A percentile compares a stretch with the other conserved stretches of the same genome.
These are phyloP conservation scores for Gossypium arboreum DNA, from an alignment of 345 rosid species.

Conservation along the genomic window DNA sequence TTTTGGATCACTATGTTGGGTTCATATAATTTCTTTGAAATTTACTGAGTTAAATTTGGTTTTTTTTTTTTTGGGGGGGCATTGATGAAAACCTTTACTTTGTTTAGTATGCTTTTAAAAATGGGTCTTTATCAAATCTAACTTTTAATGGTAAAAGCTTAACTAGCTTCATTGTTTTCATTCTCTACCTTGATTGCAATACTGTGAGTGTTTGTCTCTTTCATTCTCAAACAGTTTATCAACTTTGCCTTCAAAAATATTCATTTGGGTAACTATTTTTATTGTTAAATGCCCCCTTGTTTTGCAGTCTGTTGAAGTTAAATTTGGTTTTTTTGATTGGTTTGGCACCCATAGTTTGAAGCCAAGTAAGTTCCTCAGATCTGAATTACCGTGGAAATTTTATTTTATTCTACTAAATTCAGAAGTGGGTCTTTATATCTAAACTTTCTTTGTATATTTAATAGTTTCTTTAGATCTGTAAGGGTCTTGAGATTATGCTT, in stretches of 20 bases:
- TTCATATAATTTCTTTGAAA: neutral
- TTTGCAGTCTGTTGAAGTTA: slow-evolving; percentile 25
- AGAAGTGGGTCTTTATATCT: slow-evolving; percentile 26
- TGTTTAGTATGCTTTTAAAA: neutral
- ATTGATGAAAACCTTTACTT: neutral
- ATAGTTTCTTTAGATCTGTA: slow-evolving; percentile 36
- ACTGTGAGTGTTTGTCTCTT: neutral
- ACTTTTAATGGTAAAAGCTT: neutral
- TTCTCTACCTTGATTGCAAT: too few relatives aligned
- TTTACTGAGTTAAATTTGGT: too few relatives aligned
- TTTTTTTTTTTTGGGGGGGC: too few relatives aligned
- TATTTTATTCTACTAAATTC: slow-evolving; percentile 34
- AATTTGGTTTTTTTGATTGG: slow-evolving; percentile 27
- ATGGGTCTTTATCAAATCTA: neutral
- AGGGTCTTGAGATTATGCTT: slow-evolving; percentile 20
- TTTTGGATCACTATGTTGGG: neutral
- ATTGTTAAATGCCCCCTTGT: slow-evolving; percentile 6
- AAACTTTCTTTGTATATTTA: slow-evolving; percentile 17
- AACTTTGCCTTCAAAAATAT: neutral
- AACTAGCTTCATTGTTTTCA: too few relatives aligned
- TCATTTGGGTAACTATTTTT: neutral
- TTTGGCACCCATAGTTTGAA: slow-evolving; percentile 25
- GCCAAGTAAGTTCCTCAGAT: slow-evolving; percentile 68
- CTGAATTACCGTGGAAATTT: slow-evolving; percentile 40
- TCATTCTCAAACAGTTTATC: neutral